Evolutionary conservation across 495 filamentous ascomycete genomes (phyloP), one percentile per base, ranked within the genome.

Genomic region (Chaetomium fimeti): DNA sequence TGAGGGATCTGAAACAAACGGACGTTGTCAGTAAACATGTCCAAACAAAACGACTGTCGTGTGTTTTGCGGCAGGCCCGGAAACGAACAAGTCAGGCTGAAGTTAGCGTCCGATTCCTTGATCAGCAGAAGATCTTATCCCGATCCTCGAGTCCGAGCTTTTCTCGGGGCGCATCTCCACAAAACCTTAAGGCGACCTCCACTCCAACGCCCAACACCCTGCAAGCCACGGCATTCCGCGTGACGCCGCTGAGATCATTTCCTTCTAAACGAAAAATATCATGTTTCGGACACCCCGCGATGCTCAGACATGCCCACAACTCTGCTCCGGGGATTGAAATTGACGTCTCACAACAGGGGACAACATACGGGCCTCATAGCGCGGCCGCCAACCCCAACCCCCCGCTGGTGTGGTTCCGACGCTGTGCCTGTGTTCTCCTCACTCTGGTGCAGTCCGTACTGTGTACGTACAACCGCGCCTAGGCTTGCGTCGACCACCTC

Each of bases 181-280:
- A 51, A 47, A 60, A 60, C 58, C 45, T 60, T 60, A 60, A 60
- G 47, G 27, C n/a, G 27, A 49, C 43, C 28, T 51, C 58, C 58
- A 60, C 51, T 40, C n/a, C 28, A 20, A 25, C 32, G 20, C 32
- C n/a, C 32, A 38, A 28, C 16, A 36, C 25, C 43, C 25, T 36
- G 32, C 40, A 62, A 43, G 15, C 32, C 28, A 61, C 32, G 24
- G 18, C 11, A 49, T 20, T 18, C 5, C 24, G n/a, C 7, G 5
- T 15, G 5, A 24, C 9, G 42, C 18, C 52, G 52, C 52, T 54
- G 52, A 54, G 45, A 16, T 59, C 40, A 29, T 45, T 13, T 8
- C 24, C 5, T 22, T 48, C 16, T 25, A 28, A 22, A 40, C 29
- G 32, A 29, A 32, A n/a, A 40, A 13, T 0, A 11, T 43, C 2